Base-by-base conservation (phyloP, 2,329 filamentous ascomycete genomes). In the Magnaporthiopsis poae region DNA sequence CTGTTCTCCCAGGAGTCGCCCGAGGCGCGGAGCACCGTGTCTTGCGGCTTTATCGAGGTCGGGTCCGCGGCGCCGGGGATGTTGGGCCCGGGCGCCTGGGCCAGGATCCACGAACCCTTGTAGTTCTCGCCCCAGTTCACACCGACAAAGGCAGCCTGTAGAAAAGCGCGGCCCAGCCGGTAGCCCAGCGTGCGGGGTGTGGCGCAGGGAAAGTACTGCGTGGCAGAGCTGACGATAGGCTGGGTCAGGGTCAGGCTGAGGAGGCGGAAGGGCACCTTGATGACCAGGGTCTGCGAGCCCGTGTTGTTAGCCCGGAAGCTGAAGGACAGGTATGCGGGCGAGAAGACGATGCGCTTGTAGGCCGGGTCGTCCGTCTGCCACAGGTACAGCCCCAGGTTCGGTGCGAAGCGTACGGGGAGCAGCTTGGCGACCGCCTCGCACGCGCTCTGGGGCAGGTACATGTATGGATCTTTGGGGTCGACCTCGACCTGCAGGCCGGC, bases 231-330 rank as follows among this genome's bases (percentile, higher is more conserved):
- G 61, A 68, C 64, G 65, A 80, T 69, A 0, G 79, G 75, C 2
- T 71, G 46, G 1, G 76, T 74, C 4, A 81, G 72, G 0, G 79
- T 81, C 12, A 79, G 72, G 68, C 78, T 77, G 25, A 78, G 73
- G 39, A 78, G 74, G 35, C 70, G 72, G 64, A 77, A 75, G 21
- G 80, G 80, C 1, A 81, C 77, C 21, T 80, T 80, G 71, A 82
- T 80, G 0, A 74, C 76, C 60, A 80, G 68, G 59, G 75, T 76
- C 11, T 46, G 39, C 4, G 73, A 68, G 0, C 72, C 73, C 35
- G 73, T 73, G 5, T 71, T 73, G 66, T 72, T 71, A 18, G 70
- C 70, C 39, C 39, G 12, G 52, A 74, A 66, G 60, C 80, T 73
- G 68, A 81, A 81, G 65, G 74, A 72, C 9, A 82, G 73, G 62